Evolutionary conservation across 768 basidiomycete genomes (phyloP).

Genomic region (Pleurotus djamor): DNA sequence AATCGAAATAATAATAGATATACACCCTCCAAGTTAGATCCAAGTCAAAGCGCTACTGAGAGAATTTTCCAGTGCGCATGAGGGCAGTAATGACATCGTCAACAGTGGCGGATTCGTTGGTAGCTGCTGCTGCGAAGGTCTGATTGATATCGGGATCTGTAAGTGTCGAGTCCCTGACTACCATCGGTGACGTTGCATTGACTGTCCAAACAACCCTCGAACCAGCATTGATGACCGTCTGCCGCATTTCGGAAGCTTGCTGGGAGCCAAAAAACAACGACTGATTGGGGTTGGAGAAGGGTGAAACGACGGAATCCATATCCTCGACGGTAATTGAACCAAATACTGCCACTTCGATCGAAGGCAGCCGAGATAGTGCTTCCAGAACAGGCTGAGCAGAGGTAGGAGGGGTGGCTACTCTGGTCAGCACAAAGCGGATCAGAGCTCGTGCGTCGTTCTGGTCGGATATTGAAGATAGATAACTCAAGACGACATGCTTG

Average conservation of each 20-base stretch:
- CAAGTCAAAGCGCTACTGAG: constrained; percentile 9
- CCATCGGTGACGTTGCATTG: constrained; percentile 42
- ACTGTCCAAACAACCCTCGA: constrained; percentile 50
- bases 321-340: constrained; percentile 51
- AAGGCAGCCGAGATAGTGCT: constrained; percentile 42
- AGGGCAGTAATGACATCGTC: constrained; percentile 47
- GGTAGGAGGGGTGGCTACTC: constrained; percentile 36
- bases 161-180: constrained; percentile 50
- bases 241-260: constrained; percentile 42
- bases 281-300: constrained; percentile 47
- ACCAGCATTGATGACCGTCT: constrained; percentile 48
- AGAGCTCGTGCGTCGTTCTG: constrained; percentile 42
- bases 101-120: constrained; percentile 24
- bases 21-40: neutral
- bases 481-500: constrained; percentile 58
- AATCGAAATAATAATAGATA: constrained; percentile 10
- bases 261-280: constrained; percentile 61
- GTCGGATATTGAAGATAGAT: constrained; percentile 49
- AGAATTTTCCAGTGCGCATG: constrained; percentile 18
- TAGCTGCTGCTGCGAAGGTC: constrained; percentile 43
- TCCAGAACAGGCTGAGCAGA: constrained; percentile 30
- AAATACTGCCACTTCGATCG: constrained; percentile 64
- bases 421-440: constrained; percentile 45
- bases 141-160: constrained; percentile 39
- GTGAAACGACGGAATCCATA: constrained; percentile 42